Conservation (phyloP, 73 alveolate species). For the Paramecium tetraurelia region DNA sequence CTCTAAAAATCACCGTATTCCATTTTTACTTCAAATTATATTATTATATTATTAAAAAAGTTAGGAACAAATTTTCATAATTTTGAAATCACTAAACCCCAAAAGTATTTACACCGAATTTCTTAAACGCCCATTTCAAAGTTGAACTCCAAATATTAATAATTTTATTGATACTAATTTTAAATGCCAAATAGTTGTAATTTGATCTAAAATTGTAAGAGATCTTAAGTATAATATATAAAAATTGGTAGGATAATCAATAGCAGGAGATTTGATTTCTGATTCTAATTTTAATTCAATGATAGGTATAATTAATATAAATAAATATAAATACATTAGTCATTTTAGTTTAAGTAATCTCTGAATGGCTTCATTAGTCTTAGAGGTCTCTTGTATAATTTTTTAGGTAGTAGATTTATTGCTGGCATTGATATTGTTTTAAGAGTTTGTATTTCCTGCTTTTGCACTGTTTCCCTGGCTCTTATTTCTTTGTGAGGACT, state of each 20-base stretch:
- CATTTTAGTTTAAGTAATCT: constrained; percentile 40
- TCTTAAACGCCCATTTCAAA: too few relatives aligned
- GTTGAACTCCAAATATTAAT: too few relatives aligned
- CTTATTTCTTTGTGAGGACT: neutral
- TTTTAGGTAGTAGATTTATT: neutral
- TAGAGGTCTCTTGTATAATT: neutral
- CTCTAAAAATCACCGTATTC: neutral
- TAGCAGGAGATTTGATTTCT: too few relatives aligned
- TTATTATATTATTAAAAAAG: neutral
- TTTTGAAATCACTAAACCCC: neutral
- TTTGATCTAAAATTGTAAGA: too few relatives aligned
- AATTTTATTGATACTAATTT: too few relatives aligned
- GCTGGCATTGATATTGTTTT: neutral
- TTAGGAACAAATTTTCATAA: neutral
- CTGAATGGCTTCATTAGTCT: constrained; percentile 42
- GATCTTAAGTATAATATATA: too few relatives aligned
- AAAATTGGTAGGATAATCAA: too few relatives aligned
- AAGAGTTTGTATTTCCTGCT: neutral
- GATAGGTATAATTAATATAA: neutral
- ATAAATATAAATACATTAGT: neutral
- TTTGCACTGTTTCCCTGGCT: constrained; percentile 23
- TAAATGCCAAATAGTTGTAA: too few relatives aligned
- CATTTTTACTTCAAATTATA: neutral
- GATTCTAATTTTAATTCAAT: neutral
- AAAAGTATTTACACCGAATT: neutral